These are phyloP conservation scores for Schrenkiella parvula DNA, from an alignment of 345 rosid genomes.

Conservation along the genomic window DNA sequence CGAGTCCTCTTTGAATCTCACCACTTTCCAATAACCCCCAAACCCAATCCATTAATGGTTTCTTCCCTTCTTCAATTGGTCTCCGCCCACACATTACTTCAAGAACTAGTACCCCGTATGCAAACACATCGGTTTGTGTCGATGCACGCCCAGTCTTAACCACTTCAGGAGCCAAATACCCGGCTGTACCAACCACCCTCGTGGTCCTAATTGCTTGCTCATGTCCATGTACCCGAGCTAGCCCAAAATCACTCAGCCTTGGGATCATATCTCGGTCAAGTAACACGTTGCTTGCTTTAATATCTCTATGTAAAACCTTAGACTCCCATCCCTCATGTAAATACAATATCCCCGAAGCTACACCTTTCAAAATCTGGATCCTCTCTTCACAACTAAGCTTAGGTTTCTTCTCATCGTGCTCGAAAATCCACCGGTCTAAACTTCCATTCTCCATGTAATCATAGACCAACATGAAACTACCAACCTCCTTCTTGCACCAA, in stretches of 20 bases:
- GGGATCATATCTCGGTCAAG: slow-evolving; percentile 72
- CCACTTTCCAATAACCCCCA: slow-evolving; percentile 34
- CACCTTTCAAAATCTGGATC: slow-evolving; percentile 52
- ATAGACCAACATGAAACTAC: slow-evolving; percentile 64
- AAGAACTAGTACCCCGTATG: slow-evolving; percentile 43
- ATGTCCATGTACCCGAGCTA: slow-evolving; percentile 69
- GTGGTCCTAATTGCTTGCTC: slow-evolving; percentile 57
- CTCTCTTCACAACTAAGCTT: slow-evolving; percentile 50
- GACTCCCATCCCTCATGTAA: slow-evolving; percentile 80
- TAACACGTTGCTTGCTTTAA: slow-evolving; percentile 78
- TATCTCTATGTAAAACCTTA: slow-evolving; percentile 71
- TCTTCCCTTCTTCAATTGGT: slow-evolving; percentile 49
- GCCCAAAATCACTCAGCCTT: slow-evolving; percentile 67
- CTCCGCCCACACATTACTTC: slow-evolving; percentile 51
- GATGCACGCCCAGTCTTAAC: slow-evolving; percentile 44
- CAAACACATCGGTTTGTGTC: slow-evolving; percentile 45
- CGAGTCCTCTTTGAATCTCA: slow-evolving; percentile 26
- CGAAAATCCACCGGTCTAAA: slow-evolving; percentile 53
- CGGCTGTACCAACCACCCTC: slow-evolving; percentile 64
- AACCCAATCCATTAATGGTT: slow-evolving; percentile 38
- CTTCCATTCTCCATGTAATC: slow-evolving; percentile 87
- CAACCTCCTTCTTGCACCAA: slow-evolving; percentile 76
- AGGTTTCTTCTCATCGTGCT: slow-evolving; percentile 32
- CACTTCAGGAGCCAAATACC: slow-evolving; percentile 78
- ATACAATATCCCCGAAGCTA: slow-evolving; percentile 57